These are phyloP conservation scores for Trichoderma atrobrunneum DNA, from an alignment of 2,329 filamentous ascomycete genomes.

Conservation along the genomic window DNA sequence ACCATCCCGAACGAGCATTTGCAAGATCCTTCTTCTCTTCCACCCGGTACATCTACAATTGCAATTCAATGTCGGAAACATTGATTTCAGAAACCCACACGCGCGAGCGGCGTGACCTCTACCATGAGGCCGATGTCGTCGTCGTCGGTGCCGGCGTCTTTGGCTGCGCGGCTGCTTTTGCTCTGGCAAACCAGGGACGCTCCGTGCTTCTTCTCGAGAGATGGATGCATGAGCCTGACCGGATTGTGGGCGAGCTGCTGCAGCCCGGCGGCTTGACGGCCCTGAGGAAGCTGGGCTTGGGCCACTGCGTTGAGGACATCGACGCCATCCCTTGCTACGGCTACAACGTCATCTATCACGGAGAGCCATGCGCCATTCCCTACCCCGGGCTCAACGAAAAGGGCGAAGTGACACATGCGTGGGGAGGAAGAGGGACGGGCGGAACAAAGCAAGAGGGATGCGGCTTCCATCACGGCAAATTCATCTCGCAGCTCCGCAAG, in stretches of 20 bases:
- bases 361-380: constrained; percentile 68
- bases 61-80: constrained; percentile 11
- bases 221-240: constrained; percentile 86
- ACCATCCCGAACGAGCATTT: neutral
- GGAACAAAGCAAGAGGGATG: constrained; percentile 61
- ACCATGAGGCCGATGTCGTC: constrained; percentile 76
- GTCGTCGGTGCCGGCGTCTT: constrained; percentile 90
- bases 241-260: constrained; percentile 92
- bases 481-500: constrained; percentile 77
- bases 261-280: constrained; percentile 88
- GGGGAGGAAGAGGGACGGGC: constrained; percentile 35
- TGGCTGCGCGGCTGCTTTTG: constrained; percentile 80
- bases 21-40: too few relatives aligned
- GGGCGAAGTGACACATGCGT: constrained; percentile 40
- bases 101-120: constrained; percentile 44
- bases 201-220: constrained; percentile 87
- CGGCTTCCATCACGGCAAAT: constrained; percentile 90
- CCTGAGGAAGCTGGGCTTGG: constrained; percentile 74
- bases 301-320: constrained; percentile 81
- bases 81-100: constrained; percentile 28
- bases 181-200: constrained; percentile 83
- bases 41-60: neutral
- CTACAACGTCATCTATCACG: constrained; percentile 84
- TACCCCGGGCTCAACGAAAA: constrained; percentile 66
- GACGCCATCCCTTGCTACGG: constrained; percentile 80